Conservation (phyloP, 441 rosid genomes). For the Viola pubescens region DNA sequence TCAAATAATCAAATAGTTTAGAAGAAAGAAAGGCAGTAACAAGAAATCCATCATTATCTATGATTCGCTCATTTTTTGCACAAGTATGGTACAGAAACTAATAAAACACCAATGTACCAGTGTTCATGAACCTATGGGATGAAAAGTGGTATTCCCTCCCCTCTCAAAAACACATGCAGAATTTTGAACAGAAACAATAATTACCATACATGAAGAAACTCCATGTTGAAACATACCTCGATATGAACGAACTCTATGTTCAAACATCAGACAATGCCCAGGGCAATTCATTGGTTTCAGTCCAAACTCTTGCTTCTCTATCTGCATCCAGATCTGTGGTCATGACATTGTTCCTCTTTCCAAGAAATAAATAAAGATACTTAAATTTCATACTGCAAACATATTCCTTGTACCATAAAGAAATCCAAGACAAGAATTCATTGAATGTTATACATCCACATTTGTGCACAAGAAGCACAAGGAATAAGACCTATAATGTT, state of each 20-base stretch:
- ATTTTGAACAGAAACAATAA: neutral
- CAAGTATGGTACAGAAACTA: neutral
- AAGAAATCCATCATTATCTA: too few relatives aligned
- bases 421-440: too few relatives aligned
- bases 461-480: too few relatives aligned
- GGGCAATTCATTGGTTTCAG: constrained; percentile 99
- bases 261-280: constrained; percentile 95
- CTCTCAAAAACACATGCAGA: neutral
- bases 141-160: neutral
- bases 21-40: too few relatives aligned
- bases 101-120: too few relatives aligned
- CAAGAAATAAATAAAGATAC: neutral
- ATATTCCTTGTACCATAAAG: neutral
- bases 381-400: constrained; percentile 2
- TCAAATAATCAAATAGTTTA: too few relatives aligned
- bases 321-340: constrained; percentile 31
- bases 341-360: neutral
- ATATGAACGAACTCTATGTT: constrained; percentile 84
- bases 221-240: constrained; percentile 41
- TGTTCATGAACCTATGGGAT: too few relatives aligned
- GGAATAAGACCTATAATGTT: neutral
- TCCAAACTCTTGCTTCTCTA: constrained; percentile 94
- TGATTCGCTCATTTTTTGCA: neutral
- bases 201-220: constrained; percentile 5
- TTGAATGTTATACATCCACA: too few relatives aligned